Evolutionary conservation across 73 alveolate species (phyloP), one percentile per base, ranked within the genome.

Genomic region (Paramecium primaurelia): DNA sequence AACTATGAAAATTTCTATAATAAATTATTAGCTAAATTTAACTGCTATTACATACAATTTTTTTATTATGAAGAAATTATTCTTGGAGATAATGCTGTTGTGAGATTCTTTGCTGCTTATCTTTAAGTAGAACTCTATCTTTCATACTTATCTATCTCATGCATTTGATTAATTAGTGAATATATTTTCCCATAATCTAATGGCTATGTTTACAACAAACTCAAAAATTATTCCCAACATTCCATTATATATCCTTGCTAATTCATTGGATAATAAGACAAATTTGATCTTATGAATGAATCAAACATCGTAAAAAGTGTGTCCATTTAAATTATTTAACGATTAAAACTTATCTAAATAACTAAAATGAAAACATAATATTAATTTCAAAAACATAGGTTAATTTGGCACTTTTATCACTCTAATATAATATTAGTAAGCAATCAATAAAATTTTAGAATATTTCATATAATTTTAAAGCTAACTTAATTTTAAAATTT

Each of bases 21-120:
- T 34, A 75, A 37, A 75, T 75, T 75, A 75, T 37, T 34, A 14
- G 51, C 84, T 68, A 68, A 32, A 68, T 68, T 68, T 68, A 68
- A 68, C 84, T 25, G 84, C 40, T 32, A 25, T 12, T 68, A 11
- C 40, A 32, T 68, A 75, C 88, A 32, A 75, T 75, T 75, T 40
- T 73, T 75, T 37, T 34, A 37, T 37, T 32, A 37, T 11, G 88
- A 75, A 9, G 88, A 75, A 22, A 75, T 75, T 3, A 75, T 75
- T 75, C 88, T 75, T 12, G 88, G 88, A 34, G 68, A 37, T 36
- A 69, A 75, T 75, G 88, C 88, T 37, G 88, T 69, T 37, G 88
- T 75, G 9, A 75, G 49, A 75, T 75, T 75, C 32, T 42, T 75
- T 75, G 68, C 28, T 20, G 47, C 84, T 25, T 68, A 25, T 75